Percentiles rank a stretch among this genome's conserved stretches.
Evolutionary conservation across 495 filamentous ascomycete species (phyloP).

Genomic region (Xylaria grammica): DNA sequence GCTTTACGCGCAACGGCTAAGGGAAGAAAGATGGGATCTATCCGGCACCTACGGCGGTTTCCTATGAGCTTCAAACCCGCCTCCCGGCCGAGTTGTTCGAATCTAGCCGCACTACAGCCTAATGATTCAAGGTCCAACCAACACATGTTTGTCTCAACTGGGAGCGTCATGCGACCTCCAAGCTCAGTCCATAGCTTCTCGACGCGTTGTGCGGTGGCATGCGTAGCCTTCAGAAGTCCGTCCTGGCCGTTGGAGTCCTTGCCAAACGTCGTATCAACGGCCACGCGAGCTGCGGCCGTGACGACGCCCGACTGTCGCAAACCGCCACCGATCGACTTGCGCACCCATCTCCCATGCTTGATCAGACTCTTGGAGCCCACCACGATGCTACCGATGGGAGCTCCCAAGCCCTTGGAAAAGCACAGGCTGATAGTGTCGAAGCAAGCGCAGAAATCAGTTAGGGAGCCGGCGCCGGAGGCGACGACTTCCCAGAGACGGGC

Average conservation of each 20-base stretch:
- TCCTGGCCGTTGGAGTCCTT: constrained; percentile 59
- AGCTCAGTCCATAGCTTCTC: constrained; percentile 64
- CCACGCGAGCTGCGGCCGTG: constrained; percentile 63
- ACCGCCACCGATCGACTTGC: constrained; percentile 81
- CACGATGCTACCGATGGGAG: constrained; percentile 79
- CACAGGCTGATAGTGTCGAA: constrained; percentile 81
- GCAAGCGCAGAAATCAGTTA: constrained; percentile 67
- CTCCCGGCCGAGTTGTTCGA: constrained; percentile 53
- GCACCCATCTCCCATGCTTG: constrained; percentile 71
- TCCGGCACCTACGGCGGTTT: constrained; percentile 41
- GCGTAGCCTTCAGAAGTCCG: constrained; percentile 64
- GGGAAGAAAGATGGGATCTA: background rate
- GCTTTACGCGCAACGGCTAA: background rate
- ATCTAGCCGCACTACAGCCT: constrained; percentile 47
- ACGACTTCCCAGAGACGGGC: constrained; percentile 79
- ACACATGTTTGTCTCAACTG: constrained; percentile 86
- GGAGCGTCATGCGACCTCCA: constrained; percentile 59
- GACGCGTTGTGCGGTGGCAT: constrained; percentile 67
- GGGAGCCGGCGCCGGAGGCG: constrained; percentile 56
- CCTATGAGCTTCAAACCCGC: constrained; percentile 58
- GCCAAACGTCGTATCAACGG: constrained; percentile 68
- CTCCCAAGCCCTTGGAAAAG: constrained; percentile 82
- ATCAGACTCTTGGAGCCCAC: constrained; percentile 66
- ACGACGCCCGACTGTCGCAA: constrained; percentile 71
- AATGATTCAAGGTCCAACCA: constrained; percentile 74